Evolutionary conservation across 2,329 filamentous ascomycete species (phyloP), one percentile per base, ranked within the genome.

Genomic region (Didymella pinodella): DNA sequence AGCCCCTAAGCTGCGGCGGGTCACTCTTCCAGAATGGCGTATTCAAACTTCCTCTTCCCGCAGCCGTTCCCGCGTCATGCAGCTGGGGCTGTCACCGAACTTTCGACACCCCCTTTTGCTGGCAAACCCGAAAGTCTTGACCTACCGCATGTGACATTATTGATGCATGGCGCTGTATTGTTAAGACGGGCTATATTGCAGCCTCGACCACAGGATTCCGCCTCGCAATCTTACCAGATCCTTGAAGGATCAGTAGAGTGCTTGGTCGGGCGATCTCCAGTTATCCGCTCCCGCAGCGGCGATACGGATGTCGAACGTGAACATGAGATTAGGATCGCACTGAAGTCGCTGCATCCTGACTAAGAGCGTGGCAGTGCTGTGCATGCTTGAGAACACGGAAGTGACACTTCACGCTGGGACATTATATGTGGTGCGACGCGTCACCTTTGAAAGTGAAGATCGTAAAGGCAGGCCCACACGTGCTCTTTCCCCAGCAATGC

Each of bases 391-490:
- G 12, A 34, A 26, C n/a, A 28, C 50, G 11, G 32, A 34, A 38
- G 32, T 34, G 25, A 49, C 40, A 50, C 50, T 50, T 38, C 49
- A 46, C n/a, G 47, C 34, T 46, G 49, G 57, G 51, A 47, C 51
- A 68, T 70, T 65, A 61, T 72, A 68, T 72, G 69, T 71, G 67
- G 71, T 72, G 68, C 69, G 70, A 70, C 69, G 70, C 70, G 70
- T 71, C 64, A 70, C 58, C 50, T 26, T 38, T 45, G 43, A 45
- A 38, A 48, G 43, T 45, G 54, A 43, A 50, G 48, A 57, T 49
- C 40, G 43, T 28, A 47, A 18, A 43, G 52, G 52, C 56, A 60
- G 40, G 4, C 22, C 41, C 22, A 22, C 40, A 46, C 45, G 20
- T 26, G 26, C 47, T 26, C 26, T 16, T 47, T 34, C 28, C 34